Conservation (phyloP, 495 filamentous ascomycete species). For the Xylaria curta region DNA sequence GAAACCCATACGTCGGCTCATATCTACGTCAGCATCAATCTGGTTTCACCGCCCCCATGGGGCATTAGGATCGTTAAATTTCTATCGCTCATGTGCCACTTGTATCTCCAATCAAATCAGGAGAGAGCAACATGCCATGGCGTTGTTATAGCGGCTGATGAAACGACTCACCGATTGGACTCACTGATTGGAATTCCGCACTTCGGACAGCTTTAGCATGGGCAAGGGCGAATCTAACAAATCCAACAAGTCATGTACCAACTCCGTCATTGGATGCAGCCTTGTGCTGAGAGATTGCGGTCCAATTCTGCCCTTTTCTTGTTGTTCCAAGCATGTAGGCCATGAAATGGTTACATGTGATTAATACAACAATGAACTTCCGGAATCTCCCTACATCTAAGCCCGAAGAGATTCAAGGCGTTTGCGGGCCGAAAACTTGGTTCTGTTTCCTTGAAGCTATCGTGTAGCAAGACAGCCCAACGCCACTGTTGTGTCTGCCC, state of each 20-base stretch:
- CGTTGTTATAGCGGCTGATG: background rate
- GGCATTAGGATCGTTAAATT: background rate
- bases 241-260: background rate
- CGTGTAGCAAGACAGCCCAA: conserved; percentile 6
- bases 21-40: conserved; percentile 15
- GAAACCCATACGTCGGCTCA: background rate
- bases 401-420: background rate
- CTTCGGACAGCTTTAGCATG: background rate
- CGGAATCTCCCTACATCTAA: background rate
- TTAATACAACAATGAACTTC: background rate
- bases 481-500: background rate
- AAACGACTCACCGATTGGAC: background rate
- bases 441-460: background rate
- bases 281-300: conserved; percentile 3
- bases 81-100: conserved; percentile 11
- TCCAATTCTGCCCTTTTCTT: background rate
- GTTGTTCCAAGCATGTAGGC: background rate
- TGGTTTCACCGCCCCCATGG: background rate
- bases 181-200: background rate
- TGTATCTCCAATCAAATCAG: conserved; percentile 5
- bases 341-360: background rate
- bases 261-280: background rate
- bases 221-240: conserved; percentile 1
- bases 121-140: background rate
- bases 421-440: background rate